Percentiles rank a stretch among this genome's conserved stretches.
phyloP scores from a whole-genome alignment of 2,329 filamentous ascomycete species.

The Aureobasidium uvarum region DNA sequence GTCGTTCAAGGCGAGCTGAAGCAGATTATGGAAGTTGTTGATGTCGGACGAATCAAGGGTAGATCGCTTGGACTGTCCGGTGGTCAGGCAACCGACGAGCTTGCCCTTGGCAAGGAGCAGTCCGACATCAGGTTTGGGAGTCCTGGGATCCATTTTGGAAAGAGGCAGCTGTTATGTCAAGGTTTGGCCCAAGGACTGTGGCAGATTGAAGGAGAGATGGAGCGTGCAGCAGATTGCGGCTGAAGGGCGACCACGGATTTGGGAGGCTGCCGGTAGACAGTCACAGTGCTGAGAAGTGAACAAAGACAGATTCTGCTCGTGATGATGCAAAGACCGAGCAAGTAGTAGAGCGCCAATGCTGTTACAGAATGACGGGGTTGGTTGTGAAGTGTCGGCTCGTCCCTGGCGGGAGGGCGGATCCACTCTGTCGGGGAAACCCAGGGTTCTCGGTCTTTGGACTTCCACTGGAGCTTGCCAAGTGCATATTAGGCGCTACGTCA shows the following conservation, averaged over 20 bases:
- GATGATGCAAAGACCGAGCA: neutral
- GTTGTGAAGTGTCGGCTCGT: neutral
- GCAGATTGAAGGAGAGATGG: conserved; percentile 1
- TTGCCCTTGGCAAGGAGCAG: conserved; percentile 25
- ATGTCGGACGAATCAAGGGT: conserved; percentile 14
- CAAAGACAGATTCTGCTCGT: neutral
- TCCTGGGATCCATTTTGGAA: neutral
- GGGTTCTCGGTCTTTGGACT: neutral
- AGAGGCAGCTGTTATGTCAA: neutral
- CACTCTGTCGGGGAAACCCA: neutral
- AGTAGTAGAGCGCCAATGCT: neutral
- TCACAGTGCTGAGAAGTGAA: neutral
- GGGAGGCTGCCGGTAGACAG: neutral
- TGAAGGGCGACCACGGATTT: neutral
- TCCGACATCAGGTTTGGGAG: conserved; percentile 17
- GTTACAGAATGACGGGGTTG: neutral
- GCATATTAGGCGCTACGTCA: neutral
- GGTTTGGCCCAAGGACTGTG: neutral
- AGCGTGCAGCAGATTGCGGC: neutral
- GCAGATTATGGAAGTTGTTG: conserved; percentile 25
- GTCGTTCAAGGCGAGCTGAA: conserved; percentile 10
- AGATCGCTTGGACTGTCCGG: conserved; percentile 18
- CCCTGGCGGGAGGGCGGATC: neutral
- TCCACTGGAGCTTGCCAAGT: no score
- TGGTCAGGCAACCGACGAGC: conserved; percentile 21